A percentile compares a stretch with the other conserved stretches of the same genome.
phyloP scores from a whole-genome alignment of 2,329 filamentous ascomycete genomes.

The Botrytis cinerea region DNA sequence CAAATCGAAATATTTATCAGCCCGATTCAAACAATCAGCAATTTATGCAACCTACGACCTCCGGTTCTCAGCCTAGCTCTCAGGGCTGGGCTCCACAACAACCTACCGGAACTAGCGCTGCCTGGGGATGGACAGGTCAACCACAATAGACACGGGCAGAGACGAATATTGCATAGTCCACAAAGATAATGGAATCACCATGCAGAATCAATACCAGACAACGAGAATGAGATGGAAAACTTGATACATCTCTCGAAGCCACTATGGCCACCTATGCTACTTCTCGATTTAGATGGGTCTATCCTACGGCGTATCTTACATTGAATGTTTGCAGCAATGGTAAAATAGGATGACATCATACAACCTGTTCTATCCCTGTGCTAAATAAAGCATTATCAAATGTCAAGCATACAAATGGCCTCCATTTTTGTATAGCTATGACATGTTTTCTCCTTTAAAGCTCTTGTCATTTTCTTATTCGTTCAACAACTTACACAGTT shows the following conservation, averaged over 20 bases:
- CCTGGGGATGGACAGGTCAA: constrained; percentile 41
- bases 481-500: constrained; percentile 7
- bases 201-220: not conserved
- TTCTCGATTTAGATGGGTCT: not conserved
- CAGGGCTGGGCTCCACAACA: constrained; percentile 42
- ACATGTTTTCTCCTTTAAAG: not conserved
- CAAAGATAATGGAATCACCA: constrained; percentile 31
- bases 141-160: constrained; percentile 29
- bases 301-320: not conserved
- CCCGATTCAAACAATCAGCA: constrained; percentile 64
- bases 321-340: not conserved
- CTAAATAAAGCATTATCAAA: not conserved
- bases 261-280: not conserved
- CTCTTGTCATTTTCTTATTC: not conserved
- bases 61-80: constrained; percentile 37
- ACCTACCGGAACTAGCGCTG: constrained; percentile 33
- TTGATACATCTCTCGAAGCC: not conserved
- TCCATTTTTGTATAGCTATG: constrained; percentile 11
- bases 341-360: constrained; percentile 3
- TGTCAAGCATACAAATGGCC: not conserved
- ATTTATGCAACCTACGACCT: constrained; percentile 65
- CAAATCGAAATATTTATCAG: constrained; percentile 57
- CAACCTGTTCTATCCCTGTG: not conserved
- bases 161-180: constrained; percentile 28
- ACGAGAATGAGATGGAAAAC: too few species aligned